Percentiles rank a stretch among this genome's conserved stretches.
Evolutionary conservation across 2,329 filamentous ascomycete species (phyloP).

Genomic region (Hypoxylon sp.): DNA sequence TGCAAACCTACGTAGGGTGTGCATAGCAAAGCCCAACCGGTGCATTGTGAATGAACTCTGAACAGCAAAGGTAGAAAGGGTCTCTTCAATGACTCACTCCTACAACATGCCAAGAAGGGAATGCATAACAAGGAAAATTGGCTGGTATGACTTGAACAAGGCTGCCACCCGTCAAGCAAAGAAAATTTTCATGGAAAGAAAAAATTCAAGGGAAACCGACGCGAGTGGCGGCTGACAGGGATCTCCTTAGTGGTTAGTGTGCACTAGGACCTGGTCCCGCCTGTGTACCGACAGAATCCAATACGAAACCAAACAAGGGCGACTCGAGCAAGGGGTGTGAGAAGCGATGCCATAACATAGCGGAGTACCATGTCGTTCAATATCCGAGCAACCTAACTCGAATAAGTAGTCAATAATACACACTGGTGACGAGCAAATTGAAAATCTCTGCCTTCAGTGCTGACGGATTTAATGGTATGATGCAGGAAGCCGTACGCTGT

Average conservation of each 20-base stretch:
- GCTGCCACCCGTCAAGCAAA: constrained; percentile 35
- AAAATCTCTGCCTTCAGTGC: neutral
- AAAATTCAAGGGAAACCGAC: constrained; percentile 18
- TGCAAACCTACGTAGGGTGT: constrained; percentile 3
- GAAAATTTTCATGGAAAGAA: constrained; percentile 20
- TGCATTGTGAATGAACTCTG: constrained; percentile 24
- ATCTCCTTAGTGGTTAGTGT: constrained; percentile 23
- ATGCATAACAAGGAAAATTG: constrained; percentile 39
- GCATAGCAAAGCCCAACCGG: constrained; percentile 13
- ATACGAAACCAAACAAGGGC: constrained; percentile 40
- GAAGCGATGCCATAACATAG: constrained; percentile 1
- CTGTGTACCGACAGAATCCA: constrained; percentile 39
- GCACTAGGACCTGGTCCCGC: constrained; percentile 28
- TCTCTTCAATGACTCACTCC: constrained; percentile 44
- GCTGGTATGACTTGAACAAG: constrained; percentile 39
- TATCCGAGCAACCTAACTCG: constrained; percentile 5
- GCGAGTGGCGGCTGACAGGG: constrained; percentile 27
- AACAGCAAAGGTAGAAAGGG: constrained; percentile 15
- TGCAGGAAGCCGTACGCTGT: constrained; percentile 6
- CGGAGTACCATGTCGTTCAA: constrained; percentile 7
- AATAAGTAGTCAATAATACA: neutral
- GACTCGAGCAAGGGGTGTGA: constrained; percentile 16
- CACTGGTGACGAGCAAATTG: constrained; percentile 4
- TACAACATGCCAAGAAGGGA: constrained; percentile 33
- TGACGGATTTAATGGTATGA: neutral